A percentile compares a stretch with the other conserved stretches of the same genome.
Conservation (phyloP, 1,284 basidiomycete genomes). For the Pascua sp. region DNA sequence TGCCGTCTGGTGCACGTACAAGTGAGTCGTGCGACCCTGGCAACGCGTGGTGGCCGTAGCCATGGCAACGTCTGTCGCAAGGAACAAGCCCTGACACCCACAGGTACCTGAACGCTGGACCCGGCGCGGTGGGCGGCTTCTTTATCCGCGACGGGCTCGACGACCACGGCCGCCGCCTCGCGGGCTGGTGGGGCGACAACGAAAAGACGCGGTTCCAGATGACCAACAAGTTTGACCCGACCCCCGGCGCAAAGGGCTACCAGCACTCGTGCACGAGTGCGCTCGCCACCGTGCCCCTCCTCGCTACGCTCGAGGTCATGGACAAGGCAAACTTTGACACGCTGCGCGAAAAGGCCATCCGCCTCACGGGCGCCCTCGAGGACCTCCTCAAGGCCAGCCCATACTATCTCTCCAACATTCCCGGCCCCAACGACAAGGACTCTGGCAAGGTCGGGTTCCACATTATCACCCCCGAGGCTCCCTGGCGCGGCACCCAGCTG, state of each 20-base stretch:
- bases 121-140: conserved; percentile 85
- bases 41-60: too few relatives aligned
- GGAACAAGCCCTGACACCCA: background rate
- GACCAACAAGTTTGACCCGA: conserved; percentile 76
- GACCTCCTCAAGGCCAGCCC: conserved; percentile 59
- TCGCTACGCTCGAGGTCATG: conserved; percentile 78
- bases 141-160: conserved; percentile 44
- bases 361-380: conserved; percentile 70
- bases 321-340: conserved; percentile 68
- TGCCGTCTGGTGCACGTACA: conserved; percentile 97
- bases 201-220: conserved; percentile 83
- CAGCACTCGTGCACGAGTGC: conserved; percentile 91
- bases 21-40: conserved; percentile 50
- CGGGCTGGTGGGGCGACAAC: conserved; percentile 98
- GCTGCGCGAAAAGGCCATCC: conserved; percentile 65
- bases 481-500: conserved; percentile 75
- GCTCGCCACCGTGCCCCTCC: conserved; percentile 70
- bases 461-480: conserved; percentile 74
- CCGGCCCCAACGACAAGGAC: background rate
- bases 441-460: conserved; percentile 60
- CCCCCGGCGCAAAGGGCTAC: conserved; percentile 86
- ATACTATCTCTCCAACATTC: conserved; percentile 53
- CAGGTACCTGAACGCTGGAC: conserved; percentile 85
- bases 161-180: conserved; percentile 59
- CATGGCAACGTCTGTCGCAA: background rate